Conservation (phyloP, 169 alveolate genomes). For the Eimeria mitis region DNA sequence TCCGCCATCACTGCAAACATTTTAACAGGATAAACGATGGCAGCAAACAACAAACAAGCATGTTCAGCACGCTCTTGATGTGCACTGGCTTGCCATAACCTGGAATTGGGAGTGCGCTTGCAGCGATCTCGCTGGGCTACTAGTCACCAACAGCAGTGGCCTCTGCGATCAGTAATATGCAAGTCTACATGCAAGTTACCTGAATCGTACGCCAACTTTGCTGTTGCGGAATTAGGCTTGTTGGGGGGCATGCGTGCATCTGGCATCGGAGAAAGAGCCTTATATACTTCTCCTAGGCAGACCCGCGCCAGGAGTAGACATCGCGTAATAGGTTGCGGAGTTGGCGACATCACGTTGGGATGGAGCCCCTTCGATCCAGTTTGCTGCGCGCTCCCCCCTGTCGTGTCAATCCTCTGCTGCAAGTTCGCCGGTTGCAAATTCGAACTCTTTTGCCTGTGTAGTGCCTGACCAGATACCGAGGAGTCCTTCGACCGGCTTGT, state of each 20-base stretch:
- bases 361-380: not conserved
- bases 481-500: not conserved
- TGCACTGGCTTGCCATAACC: not conserved
- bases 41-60: not conserved
- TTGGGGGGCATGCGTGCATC: slow-evolving; percentile 81
- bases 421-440: slow-evolving; percentile 3
- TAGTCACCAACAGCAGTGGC: not conserved
- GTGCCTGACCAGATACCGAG: slow-evolving; percentile 2
- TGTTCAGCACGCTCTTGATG: not conserved
- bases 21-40: not conserved
- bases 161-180: not conserved
- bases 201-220: slow-evolving; percentile 38
- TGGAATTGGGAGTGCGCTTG: not conserved
- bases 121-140: not conserved
- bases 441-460: not conserved
- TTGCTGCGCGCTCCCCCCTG: not conserved
- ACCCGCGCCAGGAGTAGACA: slow-evolving; percentile 74
- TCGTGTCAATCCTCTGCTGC: slow-evolving; percentile 20
- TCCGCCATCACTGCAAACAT: slow-evolving; percentile 79
- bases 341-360: not conserved
- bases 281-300: slow-evolving; percentile 76
- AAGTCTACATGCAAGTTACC: slow-evolving; percentile 19
- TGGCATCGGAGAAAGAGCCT: slow-evolving; percentile 73
- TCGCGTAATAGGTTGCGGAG: slow-evolving; percentile 34
- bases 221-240: slow-evolving; percentile 29